Conservation (phyloP, 2,329 filamentous ascomycete species). For the Sarocladium kiliense region DNA sequence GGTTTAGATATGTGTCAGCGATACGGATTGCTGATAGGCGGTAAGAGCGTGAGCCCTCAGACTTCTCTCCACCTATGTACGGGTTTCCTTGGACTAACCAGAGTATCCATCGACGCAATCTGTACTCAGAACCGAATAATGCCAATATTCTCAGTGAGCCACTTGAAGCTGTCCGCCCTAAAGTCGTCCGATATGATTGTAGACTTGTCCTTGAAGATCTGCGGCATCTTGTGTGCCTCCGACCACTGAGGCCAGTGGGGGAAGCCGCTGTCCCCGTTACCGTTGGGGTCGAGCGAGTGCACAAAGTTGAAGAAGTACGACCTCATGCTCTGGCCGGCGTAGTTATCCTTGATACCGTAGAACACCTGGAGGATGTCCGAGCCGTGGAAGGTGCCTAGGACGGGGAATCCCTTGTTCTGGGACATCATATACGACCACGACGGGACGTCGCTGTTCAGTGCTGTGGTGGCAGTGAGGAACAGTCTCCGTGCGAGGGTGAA, state of each 20-base stretch:
- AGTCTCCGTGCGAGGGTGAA: slow-evolving; percentile 37
- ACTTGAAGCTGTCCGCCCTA: no score
- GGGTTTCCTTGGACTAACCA: no score
- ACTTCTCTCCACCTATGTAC: no score
- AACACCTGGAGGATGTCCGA: slow-evolving; percentile 53
- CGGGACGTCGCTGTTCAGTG: slow-evolving; percentile 39
- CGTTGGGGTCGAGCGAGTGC: slow-evolving; percentile 53
- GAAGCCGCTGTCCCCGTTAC: slow-evolving; percentile 22
- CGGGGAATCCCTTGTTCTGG: slow-evolving; percentile 53
- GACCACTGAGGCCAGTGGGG: slow-evolving; percentile 35
- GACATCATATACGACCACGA: slow-evolving; percentile 57
- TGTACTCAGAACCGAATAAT: no score
- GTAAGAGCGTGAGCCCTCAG: no score
- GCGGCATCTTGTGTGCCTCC: no score
- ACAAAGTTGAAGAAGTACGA: slow-evolving; percentile 56
- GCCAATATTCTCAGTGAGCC: no score
- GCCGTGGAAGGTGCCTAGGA: slow-evolving; percentile 61
- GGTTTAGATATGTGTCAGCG: no score
- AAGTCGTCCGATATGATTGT: no score
- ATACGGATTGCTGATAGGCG: no score
- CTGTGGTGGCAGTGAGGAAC: slow-evolving; percentile 39
- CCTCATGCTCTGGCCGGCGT: slow-evolving; percentile 40
- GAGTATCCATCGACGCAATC: no score
- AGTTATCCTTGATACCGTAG: slow-evolving; percentile 43
- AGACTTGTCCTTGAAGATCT: no score